A percentile compares a stretch with the other conserved stretches of the same genome.
Conservation (phyloP, 352 stramenopile genomes). For the Globisporangium polare region DNA sequence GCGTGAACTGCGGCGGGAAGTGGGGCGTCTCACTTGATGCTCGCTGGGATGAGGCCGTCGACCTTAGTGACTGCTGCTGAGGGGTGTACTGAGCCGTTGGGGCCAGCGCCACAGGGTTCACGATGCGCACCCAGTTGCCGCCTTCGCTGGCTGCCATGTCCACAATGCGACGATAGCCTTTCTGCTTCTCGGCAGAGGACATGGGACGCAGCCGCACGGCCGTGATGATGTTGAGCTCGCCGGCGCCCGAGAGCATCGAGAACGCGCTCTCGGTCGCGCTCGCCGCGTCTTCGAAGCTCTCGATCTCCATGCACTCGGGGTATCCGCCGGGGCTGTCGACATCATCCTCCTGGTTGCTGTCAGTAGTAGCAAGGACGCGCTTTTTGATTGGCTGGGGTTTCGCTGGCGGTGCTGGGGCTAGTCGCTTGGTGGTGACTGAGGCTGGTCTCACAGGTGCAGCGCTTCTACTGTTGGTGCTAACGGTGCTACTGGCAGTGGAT, state of each 20-base stretch:
- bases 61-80: conserved; percentile 1
- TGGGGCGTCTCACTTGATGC: background rate
- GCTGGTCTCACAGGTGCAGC: background rate
- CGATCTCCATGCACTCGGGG: conserved; percentile 12
- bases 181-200: conserved; percentile 55
- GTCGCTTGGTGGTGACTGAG: background rate
- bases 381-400: background rate
- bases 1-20: conserved; percentile 55
- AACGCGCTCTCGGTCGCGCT: conserved; percentile 16
- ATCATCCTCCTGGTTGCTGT: conserved; percentile 12
- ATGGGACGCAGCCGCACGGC: conserved; percentile 73
- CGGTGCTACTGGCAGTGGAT: background rate
- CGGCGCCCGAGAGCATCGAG: conserved; percentile 2
- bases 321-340: conserved; percentile 10
- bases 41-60: background rate
- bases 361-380: background rate
- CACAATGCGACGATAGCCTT: conserved; percentile 49
- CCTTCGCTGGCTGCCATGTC: conserved; percentile 42
- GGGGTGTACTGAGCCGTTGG: conserved; percentile 5
- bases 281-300: conserved; percentile 9
- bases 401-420: background rate
- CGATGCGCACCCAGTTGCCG: conserved; percentile 43
- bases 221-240: conserved; percentile 53
- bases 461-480: background rate
- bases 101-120: conserved; percentile 50